Percentiles rank a stretch among this genome's conserved stretches.
Evolutionary conservation across 257 asterid genomes (phyloP).

Genomic region (Thymus quinquecostatus): DNA sequence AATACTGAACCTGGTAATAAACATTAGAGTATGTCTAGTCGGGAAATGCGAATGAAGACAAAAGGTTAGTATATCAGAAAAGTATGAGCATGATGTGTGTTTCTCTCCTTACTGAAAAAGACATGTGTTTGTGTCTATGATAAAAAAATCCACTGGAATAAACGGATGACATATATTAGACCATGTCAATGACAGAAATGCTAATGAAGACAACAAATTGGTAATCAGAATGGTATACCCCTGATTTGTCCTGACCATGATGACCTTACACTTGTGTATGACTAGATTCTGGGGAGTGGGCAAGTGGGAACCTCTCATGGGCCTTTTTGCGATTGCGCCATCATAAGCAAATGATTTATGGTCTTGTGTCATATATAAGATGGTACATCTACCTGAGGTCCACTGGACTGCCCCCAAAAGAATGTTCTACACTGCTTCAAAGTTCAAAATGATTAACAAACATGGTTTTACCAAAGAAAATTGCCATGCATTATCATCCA

Average conservation of each 20-base stretch:
- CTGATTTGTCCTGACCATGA: conserved; percentile 4
- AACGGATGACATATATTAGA: conserved; percentile 2
- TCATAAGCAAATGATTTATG: conserved; percentile 15
- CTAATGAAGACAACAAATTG: conserved; percentile 1
- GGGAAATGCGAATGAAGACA: too few relatives aligned
- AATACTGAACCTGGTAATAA: neutral
- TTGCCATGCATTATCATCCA: conserved; percentile 13
- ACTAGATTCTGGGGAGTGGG: conserved; percentile 7
- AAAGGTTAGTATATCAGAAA: neutral
- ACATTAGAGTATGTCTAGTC: too few relatives aligned
- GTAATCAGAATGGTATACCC: conserved; percentile 10
- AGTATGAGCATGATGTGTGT: neutral
- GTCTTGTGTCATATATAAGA: conserved; percentile 8
- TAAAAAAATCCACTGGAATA: conserved; percentile 8
- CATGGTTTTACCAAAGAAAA: conserved; percentile 4
- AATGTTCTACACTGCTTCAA: conserved; percentile 17
- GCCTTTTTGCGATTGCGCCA: neutral
- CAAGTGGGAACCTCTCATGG: neutral
- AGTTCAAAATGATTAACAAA: conserved; percentile 12
- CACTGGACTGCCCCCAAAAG: neutral
- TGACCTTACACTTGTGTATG: conserved; percentile 6
- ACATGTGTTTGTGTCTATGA: neutral
- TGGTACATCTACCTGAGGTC: conserved; percentile 33
- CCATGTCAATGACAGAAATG: neutral
- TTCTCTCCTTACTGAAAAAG: neutral